phyloP scores from a whole-genome alignment of 2,329 filamentous ascomycete genomes.

The Pseudonectria foliicola region DNA sequence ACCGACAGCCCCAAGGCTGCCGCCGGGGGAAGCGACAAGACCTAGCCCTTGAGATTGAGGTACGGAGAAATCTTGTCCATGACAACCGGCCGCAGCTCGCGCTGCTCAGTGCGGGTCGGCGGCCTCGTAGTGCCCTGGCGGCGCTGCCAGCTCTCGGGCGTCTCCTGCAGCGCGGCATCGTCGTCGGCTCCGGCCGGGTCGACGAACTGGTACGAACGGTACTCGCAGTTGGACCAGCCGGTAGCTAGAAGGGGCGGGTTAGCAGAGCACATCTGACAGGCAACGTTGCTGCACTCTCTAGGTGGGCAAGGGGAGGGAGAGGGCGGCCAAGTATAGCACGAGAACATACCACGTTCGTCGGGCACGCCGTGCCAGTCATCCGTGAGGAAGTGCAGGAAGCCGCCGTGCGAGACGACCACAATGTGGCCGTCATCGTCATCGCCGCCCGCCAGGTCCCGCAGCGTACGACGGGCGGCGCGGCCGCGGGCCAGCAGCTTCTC shows the following conservation, averaged over 20 bases:
- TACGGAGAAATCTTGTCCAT: slow-evolving; percentile 28
- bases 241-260: slow-evolving; percentile 44
- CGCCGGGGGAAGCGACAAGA: no score
- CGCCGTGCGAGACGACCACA: slow-evolving; percentile 73
- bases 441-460: slow-evolving; percentile 39
- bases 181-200: slow-evolving; percentile 43
- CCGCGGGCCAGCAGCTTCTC: slow-evolving; percentile 55
- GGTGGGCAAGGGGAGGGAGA: no score
- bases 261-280: no score
- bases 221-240: slow-evolving; percentile 69
- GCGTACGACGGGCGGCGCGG: slow-evolving; percentile 49
- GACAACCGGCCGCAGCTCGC: slow-evolving; percentile 34
- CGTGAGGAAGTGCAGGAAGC: slow-evolving; percentile 77
- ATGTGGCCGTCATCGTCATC: slow-evolving; percentile 56
- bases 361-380: slow-evolving; percentile 66
- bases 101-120: slow-evolving; percentile 39
- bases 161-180: slow-evolving; percentile 42
- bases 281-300: no score
- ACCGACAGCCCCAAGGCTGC: no score
- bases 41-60: slow-evolving; percentile 26
- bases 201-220: slow-evolving; percentile 58
- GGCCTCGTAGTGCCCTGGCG: slow-evolving; percentile 34
- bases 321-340: no score
- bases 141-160: slow-evolving; percentile 38
- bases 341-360: slow-evolving; percentile 33